Evolutionary conservation across 441 rosid genomes (phyloP).

Genomic region (Jatropha podagrica): DNA sequence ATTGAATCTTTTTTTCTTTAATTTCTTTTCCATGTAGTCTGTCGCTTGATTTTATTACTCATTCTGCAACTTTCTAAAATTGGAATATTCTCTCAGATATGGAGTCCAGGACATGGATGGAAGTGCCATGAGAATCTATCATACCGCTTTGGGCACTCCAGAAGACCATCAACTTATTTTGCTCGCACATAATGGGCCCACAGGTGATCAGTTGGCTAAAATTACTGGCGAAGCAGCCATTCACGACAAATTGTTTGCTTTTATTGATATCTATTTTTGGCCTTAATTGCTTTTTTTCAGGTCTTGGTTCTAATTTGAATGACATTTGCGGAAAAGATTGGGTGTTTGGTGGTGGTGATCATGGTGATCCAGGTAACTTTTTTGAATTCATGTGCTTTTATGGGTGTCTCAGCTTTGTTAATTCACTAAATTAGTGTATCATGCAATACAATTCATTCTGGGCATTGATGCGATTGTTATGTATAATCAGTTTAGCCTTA

Average conservation of each 20-base stretch:
- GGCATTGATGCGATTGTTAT: constrained; percentile 13
- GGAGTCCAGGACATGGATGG: constrained; percentile 68
- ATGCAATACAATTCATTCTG: constrained; percentile 4
- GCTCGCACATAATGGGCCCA: constrained; percentile 92
- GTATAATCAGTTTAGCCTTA: not conserved
- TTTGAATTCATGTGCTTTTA: constrained; percentile 17
- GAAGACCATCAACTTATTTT: constrained; percentile 71
- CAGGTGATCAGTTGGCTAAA: constrained; percentile 43
- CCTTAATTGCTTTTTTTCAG: constrained; percentile 36
- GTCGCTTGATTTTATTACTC: not conserved
- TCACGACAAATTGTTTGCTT: constrained; percentile 11
- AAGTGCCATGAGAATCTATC: constrained; percentile 59
- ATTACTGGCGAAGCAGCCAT: constrained; percentile 11
- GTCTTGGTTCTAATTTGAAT: constrained; percentile 70
- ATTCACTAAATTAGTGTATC: not conserved
- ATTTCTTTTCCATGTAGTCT: not conserved
- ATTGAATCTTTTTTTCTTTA: not conserved
- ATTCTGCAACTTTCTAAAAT: constrained; percentile 13
- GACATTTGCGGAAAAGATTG: constrained; percentile 91
- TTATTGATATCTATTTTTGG: constrained; percentile 10
- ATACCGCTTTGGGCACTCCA: constrained; percentile 59
- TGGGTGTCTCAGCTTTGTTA: not conserved
- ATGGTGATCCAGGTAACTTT: constrained; percentile 84
- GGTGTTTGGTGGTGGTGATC: constrained; percentile 68
- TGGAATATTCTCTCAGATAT: constrained; percentile 45